Conservation (phyloP, 2,329 filamentous ascomycete species). For the Geosmithia flava region DNA sequence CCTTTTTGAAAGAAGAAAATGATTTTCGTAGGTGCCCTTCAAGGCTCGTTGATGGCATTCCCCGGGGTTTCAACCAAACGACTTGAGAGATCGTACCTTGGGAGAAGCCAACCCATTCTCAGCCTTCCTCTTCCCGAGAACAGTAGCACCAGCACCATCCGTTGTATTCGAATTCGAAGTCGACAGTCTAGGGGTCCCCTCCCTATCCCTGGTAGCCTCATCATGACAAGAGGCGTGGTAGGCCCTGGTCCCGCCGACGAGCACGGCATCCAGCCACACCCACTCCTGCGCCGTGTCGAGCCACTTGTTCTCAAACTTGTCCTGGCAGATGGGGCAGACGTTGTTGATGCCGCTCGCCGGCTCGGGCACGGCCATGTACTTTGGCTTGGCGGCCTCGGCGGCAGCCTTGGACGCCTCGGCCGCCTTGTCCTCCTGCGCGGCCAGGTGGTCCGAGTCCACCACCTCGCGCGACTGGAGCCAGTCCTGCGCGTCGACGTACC, state of each 20-base stretch:
- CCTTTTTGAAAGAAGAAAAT: no score
- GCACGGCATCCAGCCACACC: conserved; percentile 85
- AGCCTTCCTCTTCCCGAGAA: conserved; percentile 64
- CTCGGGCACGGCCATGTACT: conserved; percentile 76
- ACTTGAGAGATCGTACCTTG: conserved; percentile 22
- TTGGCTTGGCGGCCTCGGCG: conserved; percentile 33
- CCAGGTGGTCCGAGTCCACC: conserved; percentile 50
- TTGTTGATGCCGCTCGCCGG: conserved; percentile 62
- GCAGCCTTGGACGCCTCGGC: conserved; percentile 24
- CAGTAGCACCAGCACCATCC: conserved; percentile 45
- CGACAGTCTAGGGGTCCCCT: conserved; percentile 18
- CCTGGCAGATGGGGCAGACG: conserved; percentile 87
- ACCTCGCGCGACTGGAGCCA: conserved; percentile 81
- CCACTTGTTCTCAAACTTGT: conserved; percentile 87
- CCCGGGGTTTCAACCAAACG: conserved; percentile 18
- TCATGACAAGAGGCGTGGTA: conserved; percentile 86
- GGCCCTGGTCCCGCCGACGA: conserved; percentile 62
- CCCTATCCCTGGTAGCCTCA: conserved; percentile 61
- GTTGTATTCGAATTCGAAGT: no score
- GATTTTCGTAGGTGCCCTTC: no score
- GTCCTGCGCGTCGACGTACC: conserved; percentile 88
- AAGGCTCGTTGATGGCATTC: no score
- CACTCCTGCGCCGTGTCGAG: conserved; percentile 89
- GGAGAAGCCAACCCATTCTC: conserved; percentile 38
- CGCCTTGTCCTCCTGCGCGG: conserved; percentile 16